phyloP scores from a whole-genome alignment of 106 monocot genomes.

The Apostasia ramifera region DNA sequence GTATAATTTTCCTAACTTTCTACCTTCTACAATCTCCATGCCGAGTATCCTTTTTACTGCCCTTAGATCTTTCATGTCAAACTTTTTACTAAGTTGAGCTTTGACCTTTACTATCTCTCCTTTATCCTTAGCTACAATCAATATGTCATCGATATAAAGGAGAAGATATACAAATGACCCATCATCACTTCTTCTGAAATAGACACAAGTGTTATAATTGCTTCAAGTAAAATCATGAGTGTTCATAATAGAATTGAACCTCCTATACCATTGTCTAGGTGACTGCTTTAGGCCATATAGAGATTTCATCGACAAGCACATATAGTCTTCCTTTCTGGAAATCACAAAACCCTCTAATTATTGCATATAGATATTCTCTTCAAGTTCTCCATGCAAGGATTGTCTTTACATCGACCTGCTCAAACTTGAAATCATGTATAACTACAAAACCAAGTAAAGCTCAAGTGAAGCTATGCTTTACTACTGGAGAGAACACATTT shows the following conservation, averaged over 20 bases:
- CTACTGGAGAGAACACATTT: background rate
- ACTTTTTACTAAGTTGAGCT: background rate
- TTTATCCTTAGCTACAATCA: background rate
- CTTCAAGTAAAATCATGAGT: background rate
- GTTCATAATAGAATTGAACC: background rate
- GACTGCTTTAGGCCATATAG: background rate
- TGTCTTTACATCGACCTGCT: too few species aligned
- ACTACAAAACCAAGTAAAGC: too few species aligned
- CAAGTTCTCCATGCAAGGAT: too few species aligned
- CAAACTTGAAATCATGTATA: too few species aligned
- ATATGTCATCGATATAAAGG: background rate
- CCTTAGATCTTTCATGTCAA: background rate
- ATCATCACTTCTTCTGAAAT: background rate
- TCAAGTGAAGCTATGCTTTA: too few species aligned
- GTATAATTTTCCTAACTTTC: background rate
- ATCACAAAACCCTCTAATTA: background rate
- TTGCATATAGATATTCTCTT: background rate
- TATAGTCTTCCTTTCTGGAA: background rate
- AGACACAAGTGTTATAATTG: background rate
- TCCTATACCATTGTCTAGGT: background rate
- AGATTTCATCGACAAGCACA: background rate
- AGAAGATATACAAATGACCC: background rate
- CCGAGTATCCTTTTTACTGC: background rate
- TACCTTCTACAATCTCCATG: background rate
- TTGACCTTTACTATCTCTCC: background rate